Evolutionary conservation across 306 rosid genomes (phyloP), one percentile per base, ranked within the genome.

Genomic region (Acacia crassicarpa): DNA sequence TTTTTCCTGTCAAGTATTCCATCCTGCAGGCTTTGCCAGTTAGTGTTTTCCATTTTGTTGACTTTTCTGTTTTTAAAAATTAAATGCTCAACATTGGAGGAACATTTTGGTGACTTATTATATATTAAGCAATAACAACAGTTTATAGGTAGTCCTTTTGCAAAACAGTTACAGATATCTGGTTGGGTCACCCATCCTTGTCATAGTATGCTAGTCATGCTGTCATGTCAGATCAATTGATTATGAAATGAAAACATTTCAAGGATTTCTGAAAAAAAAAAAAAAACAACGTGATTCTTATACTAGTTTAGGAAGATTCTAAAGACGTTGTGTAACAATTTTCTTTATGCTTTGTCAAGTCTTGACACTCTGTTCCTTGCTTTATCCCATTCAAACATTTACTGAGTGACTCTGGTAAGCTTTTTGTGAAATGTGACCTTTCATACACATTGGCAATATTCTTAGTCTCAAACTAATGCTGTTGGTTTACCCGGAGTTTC

Each of bases 361-460:
- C 20, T 85, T 77, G 59, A 53, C 67, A 49, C 80, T 68, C 58
- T 77, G 44, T 66, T 23, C 67, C 25, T 17, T 10, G 40, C 54
- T 43, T 75, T 35, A 23, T 71, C 59, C n/a, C 23, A 17, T 61
- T 70, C 35, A 14, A 67, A 76, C 72, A 54, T 62, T 84, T 91
- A 91, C 80, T 83, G 93, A 81, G 91, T 91, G 78, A 91, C 99
- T 62, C 99, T 93, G 99, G 99, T 95, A 82, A 76, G 91, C 89
- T 85, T 80, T 70, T 25, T 70, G 16, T 72, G 23, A 69, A 75
- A 35, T 82, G 59, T 3, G 66, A 74, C 67, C 78, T 69, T 81
- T n/a, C 35, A 43, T 68, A 32, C 20, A 69, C 75, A 51, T 61
- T 25, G 20, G 38, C 72, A 27, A 49, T 71, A 16, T 74, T 80